A percentile compares a stretch with the other conserved stretches of the same genome.
Conservation (phyloP, 345 rosid species). For the Xanthoceras sorbifolium region DNA sequence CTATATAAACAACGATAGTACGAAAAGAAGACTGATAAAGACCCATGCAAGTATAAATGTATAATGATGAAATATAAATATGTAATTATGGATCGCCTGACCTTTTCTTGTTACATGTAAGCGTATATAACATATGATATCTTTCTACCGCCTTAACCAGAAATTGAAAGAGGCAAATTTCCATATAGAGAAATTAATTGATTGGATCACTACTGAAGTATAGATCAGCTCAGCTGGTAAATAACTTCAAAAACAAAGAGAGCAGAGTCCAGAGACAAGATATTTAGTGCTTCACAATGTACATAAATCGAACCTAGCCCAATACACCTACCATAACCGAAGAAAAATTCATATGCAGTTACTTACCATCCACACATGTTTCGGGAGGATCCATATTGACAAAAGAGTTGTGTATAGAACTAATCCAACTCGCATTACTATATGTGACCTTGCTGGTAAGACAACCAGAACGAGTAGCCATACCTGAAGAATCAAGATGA, state of each 20-base stretch:
- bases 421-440: constrained; percentile 75
- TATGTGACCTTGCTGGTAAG: constrained; percentile 82
- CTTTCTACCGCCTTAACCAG: background rate
- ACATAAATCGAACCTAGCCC: background rate
- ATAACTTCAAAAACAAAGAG: background rate
- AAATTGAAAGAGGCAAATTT: background rate
- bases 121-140: background rate
- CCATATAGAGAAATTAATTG: background rate
- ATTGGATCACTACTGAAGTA: background rate
- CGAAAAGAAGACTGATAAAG: background rate
- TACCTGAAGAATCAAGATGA: constrained; percentile 52
- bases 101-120: too few species aligned
- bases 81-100: too few species aligned
- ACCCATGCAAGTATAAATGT: background rate
- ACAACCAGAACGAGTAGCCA: constrained; percentile 92
- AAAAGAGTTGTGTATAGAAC: constrained; percentile 62
- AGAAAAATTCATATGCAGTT: background rate
- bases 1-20: background rate
- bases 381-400: constrained; percentile 75
- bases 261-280: background rate
- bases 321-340: background rate
- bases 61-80: too few species aligned
- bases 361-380: constrained; percentile 71
- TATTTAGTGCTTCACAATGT: background rate
- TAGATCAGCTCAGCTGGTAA: background rate